A percentile compares a stretch with the other conserved stretches of the same genome.
These are phyloP conservation scores for Backusella parvicylindrica DNA, from an alignment of 192 early-diverging fungal species.

Conservation along the genomic window DNA sequence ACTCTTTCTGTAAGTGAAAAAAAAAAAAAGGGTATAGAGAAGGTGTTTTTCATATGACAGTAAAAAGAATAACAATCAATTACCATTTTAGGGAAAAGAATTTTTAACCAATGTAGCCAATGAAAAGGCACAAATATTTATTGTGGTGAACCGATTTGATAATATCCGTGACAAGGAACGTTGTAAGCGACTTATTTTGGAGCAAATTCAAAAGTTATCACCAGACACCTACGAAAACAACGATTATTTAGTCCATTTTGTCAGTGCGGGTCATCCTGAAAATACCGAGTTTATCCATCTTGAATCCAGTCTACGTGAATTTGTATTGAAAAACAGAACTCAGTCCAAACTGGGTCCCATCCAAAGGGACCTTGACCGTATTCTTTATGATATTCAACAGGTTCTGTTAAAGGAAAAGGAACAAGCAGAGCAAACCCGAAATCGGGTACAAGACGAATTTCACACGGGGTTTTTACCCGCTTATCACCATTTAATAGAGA, in stretches of 20 bases:
- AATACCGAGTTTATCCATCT: slow-evolving; percentile 64
- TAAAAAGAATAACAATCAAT: slow-evolving; percentile 23
- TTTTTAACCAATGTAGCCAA: slow-evolving; percentile 92
- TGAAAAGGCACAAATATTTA: slow-evolving; percentile 97
- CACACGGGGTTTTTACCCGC: slow-evolving; percentile 55
- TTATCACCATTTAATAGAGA: slow-evolving; percentile 68
- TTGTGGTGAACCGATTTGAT: slow-evolving; percentile 97
- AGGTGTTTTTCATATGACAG: background rate
- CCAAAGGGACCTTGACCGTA: slow-evolving; percentile 80
- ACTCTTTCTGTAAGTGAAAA: slow-evolving; percentile 77
- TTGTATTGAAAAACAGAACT: slow-evolving; percentile 90
- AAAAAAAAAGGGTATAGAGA: background rate
- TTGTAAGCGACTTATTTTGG: slow-evolving; percentile 86
- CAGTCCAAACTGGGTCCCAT: slow-evolving; percentile 91
- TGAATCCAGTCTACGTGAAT: slow-evolving; percentile 79
- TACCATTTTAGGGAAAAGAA: slow-evolving; percentile 65
- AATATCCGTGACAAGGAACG: slow-evolving; percentile 89
- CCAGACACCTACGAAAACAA: slow-evolving; percentile 84
- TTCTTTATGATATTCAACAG: slow-evolving; percentile 74
- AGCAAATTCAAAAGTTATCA: slow-evolving; percentile 92
- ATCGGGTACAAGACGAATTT: slow-evolving; percentile 55
- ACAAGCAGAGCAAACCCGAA: slow-evolving; percentile 52
- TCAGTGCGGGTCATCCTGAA: slow-evolving; percentile 54
- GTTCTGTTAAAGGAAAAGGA: slow-evolving; percentile 66
- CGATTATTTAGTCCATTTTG: slow-evolving; percentile 92